These are phyloP conservation scores for Chalciporus sphaerocephalus DNA, from an alignment of 768 basidiomycete species.

Conservation along the genomic window DNA sequence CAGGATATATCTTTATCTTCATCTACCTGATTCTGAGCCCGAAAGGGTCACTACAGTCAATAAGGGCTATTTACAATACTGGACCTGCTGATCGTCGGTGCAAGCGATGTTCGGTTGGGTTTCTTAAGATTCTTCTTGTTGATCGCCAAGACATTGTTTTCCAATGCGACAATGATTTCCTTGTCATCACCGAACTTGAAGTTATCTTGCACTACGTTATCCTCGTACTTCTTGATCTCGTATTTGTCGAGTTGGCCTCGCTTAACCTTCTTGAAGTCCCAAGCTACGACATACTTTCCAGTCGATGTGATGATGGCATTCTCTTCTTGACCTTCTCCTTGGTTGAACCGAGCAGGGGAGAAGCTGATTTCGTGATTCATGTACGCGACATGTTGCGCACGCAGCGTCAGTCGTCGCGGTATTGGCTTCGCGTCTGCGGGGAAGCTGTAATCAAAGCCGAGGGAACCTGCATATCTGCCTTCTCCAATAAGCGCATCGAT, in stretches of 20 bases:
- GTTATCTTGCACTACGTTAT: slow-evolving; percentile 92
- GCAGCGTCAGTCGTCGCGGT: slow-evolving; percentile 81
- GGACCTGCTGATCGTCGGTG: slow-evolving; percentile 47
- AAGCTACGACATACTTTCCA: slow-evolving; percentile 88
- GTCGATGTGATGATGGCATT: slow-evolving; percentile 95
- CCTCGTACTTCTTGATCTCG: slow-evolving; percentile 95
- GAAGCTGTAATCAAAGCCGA: slow-evolving; percentile 94
- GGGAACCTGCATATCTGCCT: slow-evolving; percentile 73
- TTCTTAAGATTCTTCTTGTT: slow-evolving; percentile 90
- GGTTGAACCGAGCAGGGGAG: slow-evolving; percentile 95
- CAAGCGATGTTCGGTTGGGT: slow-evolving; percentile 73
- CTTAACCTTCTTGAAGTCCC: slow-evolving; percentile 97
- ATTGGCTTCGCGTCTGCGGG: slow-evolving; percentile 91
- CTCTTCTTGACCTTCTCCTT: slow-evolving; percentile 81
- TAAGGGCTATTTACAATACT: slow-evolving; percentile 68
- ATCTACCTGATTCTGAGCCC: slow-evolving; percentile 3
- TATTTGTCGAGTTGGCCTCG: slow-evolving; percentile 87
- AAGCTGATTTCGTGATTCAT: slow-evolving; percentile 87
- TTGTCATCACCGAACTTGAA: slow-evolving; percentile 98
- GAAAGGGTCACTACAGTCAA: slow-evolving; percentile 24
- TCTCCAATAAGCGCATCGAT: slow-evolving; percentile 95
- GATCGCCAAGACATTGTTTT: slow-evolving; percentile 88
- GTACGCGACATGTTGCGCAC: slow-evolving; percentile 88
- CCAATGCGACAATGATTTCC: slow-evolving; percentile 93
- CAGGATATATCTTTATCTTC: slow-evolving; percentile 18